phyloP scores from a whole-genome alignment of 495 filamentous ascomycete species.

The Parathielavia appendiculata region DNA sequence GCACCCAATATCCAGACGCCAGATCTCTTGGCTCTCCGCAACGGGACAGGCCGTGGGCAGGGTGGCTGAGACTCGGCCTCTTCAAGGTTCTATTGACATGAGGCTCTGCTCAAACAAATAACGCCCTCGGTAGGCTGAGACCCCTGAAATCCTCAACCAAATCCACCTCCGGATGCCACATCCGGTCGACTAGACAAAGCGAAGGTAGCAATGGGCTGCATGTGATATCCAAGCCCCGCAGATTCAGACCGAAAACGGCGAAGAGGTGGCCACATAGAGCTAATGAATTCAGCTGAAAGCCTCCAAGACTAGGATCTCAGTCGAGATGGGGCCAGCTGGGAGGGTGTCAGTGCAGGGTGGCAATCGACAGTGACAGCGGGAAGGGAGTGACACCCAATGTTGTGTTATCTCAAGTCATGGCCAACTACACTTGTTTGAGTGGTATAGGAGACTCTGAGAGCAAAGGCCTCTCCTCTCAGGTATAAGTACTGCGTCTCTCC shows the following conservation, averaged over 20 bases:
- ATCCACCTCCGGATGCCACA: not conserved
- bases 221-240: slow-evolving; percentile 16
- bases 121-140: not conserved
- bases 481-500: slow-evolving; percentile 7
- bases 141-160: not conserved
- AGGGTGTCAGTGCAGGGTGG: slow-evolving; percentile 13
- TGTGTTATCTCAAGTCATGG: too few species aligned
- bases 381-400: not conserved
- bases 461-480: not conserved
- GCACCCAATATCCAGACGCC: slow-evolving; percentile 1
- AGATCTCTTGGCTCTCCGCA: slow-evolving; percentile 9
- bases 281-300: slow-evolving; percentile 5
- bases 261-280: not conserved
- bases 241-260: slow-evolving; percentile 1
- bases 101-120: slow-evolving; percentile 10
- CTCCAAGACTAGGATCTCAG: not conserved
- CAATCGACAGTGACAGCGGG: not conserved
- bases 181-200: not conserved
- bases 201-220: slow-evolving; percentile 8
- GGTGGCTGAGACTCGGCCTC: not conserved
- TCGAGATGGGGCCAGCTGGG: not conserved
- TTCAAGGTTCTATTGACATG: not conserved
- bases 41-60: not conserved
- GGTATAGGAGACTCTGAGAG: not conserved
- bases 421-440: too few species aligned